Percentiles rank a stretch among this genome's conserved stretches.
phyloP scores from a whole-genome alignment of 1,284 basidiomycete species.

The Kalmanozyma brasiliensis region DNA sequence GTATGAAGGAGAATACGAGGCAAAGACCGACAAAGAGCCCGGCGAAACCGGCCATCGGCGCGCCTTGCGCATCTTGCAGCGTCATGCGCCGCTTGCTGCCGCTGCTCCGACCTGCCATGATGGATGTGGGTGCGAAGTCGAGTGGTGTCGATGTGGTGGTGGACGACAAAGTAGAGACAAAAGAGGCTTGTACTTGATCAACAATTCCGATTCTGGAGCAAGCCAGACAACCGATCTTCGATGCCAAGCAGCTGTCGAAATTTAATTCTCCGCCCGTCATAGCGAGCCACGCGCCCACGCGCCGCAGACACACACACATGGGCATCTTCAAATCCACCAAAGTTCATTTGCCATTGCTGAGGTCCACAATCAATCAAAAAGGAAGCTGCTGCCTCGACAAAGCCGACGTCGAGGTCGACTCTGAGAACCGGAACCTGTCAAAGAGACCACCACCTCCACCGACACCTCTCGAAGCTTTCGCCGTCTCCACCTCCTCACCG shows the following conservation, averaged over 20 bases:
- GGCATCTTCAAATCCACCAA: no score
- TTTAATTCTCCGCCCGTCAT: no score
- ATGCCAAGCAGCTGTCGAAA: no score
- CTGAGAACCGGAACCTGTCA: constrained; percentile 25
- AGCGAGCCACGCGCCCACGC: no score
- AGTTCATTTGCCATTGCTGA: no score
- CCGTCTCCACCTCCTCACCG: neutral
- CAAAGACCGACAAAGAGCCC: constrained; percentile 33
- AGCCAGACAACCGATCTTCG: no score
- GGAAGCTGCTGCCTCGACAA: constrained; percentile 4
- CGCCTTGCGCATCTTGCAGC: constrained; percentile 9
- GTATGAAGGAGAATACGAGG: constrained; percentile 30
- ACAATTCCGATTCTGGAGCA: no score
- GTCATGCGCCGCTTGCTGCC: neutral
- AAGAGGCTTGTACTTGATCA: no score
- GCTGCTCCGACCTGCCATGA: constrained; percentile 1
- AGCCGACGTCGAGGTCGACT: no score
- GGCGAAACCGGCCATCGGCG: constrained; percentile 34
- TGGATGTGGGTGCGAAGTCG: neutral
- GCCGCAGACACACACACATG: no score
- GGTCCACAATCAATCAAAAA: no score
- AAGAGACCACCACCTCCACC: constrained; percentile 14
- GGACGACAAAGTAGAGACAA: no score
- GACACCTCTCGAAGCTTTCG: neutral
- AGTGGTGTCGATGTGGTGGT: neutral